Conservation (phyloP, 257 asterid species). For the Ilex asprella region DNA sequence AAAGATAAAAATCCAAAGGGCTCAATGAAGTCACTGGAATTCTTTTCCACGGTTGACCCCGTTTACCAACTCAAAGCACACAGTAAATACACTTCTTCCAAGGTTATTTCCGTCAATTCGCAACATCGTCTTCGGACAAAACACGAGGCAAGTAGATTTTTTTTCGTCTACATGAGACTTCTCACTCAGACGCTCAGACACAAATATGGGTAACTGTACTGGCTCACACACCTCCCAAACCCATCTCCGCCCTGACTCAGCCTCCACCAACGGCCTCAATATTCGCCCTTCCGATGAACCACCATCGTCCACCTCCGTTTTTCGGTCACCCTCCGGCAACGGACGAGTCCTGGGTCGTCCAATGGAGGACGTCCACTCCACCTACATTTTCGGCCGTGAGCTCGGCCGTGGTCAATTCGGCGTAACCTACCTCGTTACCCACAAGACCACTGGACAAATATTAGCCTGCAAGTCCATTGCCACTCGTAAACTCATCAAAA, state of each 20-base stretch:
- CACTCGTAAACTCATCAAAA: slow-evolving; percentile 50
- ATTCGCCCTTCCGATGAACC: slow-evolving; percentile 46
- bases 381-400: slow-evolving; percentile 68
- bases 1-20: no score
- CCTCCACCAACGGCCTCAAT: slow-evolving; percentile 29
- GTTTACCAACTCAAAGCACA: no score
- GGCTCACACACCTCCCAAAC: slow-evolving; percentile 18
- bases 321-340: slow-evolving; percentile 46
- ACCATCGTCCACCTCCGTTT: slow-evolving; percentile 27
- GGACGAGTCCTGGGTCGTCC: slow-evolving; percentile 84
- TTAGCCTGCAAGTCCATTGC: slow-evolving; percentile 93
- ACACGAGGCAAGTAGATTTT: no score
- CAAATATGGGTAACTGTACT: slow-evolving; percentile 64
- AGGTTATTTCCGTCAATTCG: no score
- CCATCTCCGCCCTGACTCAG: slow-evolving; percentile 19
- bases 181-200: not conserved
- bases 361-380: slow-evolving; percentile 54
- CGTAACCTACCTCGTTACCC: slow-evolving; percentile 68
- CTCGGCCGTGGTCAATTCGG: slow-evolving; percentile 95
- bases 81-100: no score
- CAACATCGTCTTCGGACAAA: no score
- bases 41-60: no score
- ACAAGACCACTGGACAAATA: slow-evolving; percentile 41
- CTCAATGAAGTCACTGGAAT: no score
- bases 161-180: no score